Base-by-base conservation (phyloP, 768 basidiomycete genomes). In the Mrakia blollopis region DNA sequence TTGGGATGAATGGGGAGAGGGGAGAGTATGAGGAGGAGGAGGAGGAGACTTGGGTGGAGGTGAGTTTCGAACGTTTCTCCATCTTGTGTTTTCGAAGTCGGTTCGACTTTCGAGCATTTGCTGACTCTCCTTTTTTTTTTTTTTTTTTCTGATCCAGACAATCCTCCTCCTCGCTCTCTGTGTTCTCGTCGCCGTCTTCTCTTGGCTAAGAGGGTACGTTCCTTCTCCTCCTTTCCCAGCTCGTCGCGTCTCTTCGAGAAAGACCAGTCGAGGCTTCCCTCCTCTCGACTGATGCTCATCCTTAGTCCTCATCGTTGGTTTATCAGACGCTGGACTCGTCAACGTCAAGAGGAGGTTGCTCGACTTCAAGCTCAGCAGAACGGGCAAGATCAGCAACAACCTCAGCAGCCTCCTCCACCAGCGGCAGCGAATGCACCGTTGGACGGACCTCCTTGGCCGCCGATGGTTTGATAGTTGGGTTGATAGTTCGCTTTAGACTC, bases 121-220 rank as follows among this genome's bases (percentile, higher is more conserved):
- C 47, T 50, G 47, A 50, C 30, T 30, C 28, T 39, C 3, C 32
- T 13, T 6, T 0, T 13, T 32, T 60, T 28, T 21, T 11, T 2
- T 32, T 70, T 50, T 21, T 28, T 23, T 18, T 1, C 50, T 14
- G 10, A 35, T 37, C 39, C 57, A 77, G 72, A 72, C 76, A 18
- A 41, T 77, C 35, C 72, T 77, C 21, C 76, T 77, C 65, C 16
- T 77, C 50, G 50, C 54, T 21, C 65, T 77, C 21, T 61, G 57
- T 23, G 30, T 65, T 52, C 62, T 77, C 52, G 71, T 73, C 25
- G 76, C 72, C 32, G 14, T 77, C 47, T 72, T 77, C 30, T 72
- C 76, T 9, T 77, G 76, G 76, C 70, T 77, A 5, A 62, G 76
- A 72, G 60, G 63, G 76, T 77, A 21, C 28, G 76, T 73, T 32